Conservation (phyloP, 495 filamentous ascomycete genomes). For the Cercophora sp. region DNA sequence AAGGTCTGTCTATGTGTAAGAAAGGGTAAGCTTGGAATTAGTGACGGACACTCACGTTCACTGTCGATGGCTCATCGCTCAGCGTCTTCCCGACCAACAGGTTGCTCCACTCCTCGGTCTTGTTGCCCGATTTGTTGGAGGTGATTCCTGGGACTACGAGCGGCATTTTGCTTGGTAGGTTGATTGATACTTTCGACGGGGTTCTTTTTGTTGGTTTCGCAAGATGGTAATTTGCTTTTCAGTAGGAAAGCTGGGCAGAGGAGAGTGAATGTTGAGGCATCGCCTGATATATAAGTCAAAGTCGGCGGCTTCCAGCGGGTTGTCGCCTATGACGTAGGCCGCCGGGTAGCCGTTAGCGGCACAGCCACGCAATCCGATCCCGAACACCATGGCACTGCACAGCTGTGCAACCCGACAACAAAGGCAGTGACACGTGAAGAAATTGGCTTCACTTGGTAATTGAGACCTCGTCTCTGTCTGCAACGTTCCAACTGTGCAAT, state of each 20-base stretch:
- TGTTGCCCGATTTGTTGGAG: slow-evolving; percentile 45
- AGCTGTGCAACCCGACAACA: no score
- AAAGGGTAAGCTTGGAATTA: neutral
- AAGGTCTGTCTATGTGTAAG: slow-evolving; percentile 52
- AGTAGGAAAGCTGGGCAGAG: no score
- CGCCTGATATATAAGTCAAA: neutral
- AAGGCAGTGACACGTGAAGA: no score
- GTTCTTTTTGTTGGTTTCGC: no score
- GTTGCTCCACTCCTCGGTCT: slow-evolving; percentile 62
- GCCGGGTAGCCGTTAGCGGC: neutral
- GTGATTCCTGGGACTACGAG: slow-evolving; percentile 76
- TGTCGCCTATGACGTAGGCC: neutral
- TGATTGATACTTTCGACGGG: no score
- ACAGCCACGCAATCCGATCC: no score
- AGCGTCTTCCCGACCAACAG: slow-evolving; percentile 75
- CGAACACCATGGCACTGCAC: no score
- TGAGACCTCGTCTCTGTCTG: no score
- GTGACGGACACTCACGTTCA: slow-evolving; percentile 33
- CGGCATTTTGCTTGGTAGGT: slow-evolving; percentile 73
- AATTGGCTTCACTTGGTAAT: no score
- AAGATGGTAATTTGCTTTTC: no score
- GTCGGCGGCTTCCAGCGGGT: no score
- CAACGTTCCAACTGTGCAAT: no score
- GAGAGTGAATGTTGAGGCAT: neutral
- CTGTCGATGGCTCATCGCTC: slow-evolving; percentile 35